Percentiles rank a stretch among this genome's conserved stretches.
Conservation (phyloP, 2,329 filamentous ascomycete genomes). For the Aotearoamyces nothofagi region DNA sequence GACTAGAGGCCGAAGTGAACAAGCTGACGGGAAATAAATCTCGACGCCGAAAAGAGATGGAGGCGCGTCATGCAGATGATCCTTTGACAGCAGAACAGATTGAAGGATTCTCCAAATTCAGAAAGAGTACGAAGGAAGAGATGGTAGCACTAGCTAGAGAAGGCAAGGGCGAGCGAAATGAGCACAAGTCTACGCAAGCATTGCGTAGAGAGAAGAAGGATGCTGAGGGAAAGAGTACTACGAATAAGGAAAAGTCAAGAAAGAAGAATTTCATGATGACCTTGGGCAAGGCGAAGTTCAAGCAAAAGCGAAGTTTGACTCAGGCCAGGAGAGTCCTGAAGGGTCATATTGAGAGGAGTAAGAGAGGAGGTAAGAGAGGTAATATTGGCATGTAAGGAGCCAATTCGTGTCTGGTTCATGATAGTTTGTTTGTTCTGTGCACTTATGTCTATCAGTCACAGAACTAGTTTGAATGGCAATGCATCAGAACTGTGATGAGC, state of each 20-base stretch:
- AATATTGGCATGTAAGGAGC: slow-evolving; percentile 32
- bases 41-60: slow-evolving; percentile 21
- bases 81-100: slow-evolving; percentile 84
- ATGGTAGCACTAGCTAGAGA: slow-evolving; percentile 70
- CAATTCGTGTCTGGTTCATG: no score
- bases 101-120: slow-evolving; percentile 66
- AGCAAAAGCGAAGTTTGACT: slow-evolving; percentile 86
- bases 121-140: slow-evolving; percentile 82
- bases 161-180: slow-evolving; percentile 59
- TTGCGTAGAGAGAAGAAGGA: slow-evolving; percentile 78
- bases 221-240: slow-evolving; percentile 83
- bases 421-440: no score
- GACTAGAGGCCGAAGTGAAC: slow-evolving; percentile 55
- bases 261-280: slow-evolving; percentile 99
- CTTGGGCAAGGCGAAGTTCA: slow-evolving; percentile 84
- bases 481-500: no score
- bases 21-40: slow-evolving; percentile 34
- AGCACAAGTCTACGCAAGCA: slow-evolving; percentile 78
- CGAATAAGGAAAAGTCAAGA: slow-evolving; percentile 90
- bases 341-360: slow-evolving; percentile 69
- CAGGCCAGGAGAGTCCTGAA: slow-evolving; percentile 70
- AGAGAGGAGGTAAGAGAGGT: slow-evolving; percentile 67
- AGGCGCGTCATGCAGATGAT: slow-evolving; percentile 64
- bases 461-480: no score
- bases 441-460: no score